These are phyloP conservation scores for Cladosporium sphaerospermum DNA, from an alignment of 2,329 filamentous ascomycete species.

Conservation along the genomic window DNA sequence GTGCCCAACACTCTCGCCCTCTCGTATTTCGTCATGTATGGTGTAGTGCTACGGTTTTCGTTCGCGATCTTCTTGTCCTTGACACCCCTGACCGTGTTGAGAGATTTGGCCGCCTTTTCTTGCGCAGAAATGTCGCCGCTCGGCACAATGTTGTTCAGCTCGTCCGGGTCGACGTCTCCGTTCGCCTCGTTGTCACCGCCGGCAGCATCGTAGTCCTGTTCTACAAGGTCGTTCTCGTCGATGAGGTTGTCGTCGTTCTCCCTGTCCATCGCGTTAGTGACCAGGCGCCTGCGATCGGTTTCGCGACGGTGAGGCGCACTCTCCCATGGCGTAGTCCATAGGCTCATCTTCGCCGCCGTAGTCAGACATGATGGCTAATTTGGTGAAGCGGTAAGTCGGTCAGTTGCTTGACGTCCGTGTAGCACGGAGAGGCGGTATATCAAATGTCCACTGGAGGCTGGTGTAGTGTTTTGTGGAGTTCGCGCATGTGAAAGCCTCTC, in stretches of 20 bases:
- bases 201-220: constrained; percentile 30
- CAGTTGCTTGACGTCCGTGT: background rate
- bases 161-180: constrained; percentile 24
- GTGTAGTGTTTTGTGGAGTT: background rate
- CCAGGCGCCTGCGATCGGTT: background rate
- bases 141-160: constrained; percentile 38
- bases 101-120: constrained; percentile 35
- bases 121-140: constrained; percentile 49
- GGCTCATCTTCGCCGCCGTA: constrained; percentile 38
- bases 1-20: constrained; percentile 88
- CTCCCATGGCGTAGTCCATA: constrained; percentile 31
- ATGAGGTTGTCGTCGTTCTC: constrained; percentile 33
- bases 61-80: constrained; percentile 83
- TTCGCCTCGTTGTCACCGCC: constrained; percentile 13
- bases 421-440: background rate
- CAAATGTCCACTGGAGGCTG: background rate
- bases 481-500: constrained; percentile 9
- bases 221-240: constrained; percentile 48
- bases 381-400: background rate
- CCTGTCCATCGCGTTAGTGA: constrained; percentile 16
- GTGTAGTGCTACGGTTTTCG: constrained; percentile 83
- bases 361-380: constrained; percentile 36
- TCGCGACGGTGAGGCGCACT: constrained; percentile 18
- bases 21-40: constrained; percentile 99
- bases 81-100: constrained; percentile 52